A percentile compares a stretch with the other conserved stretches of the same genome.
phyloP scores from a whole-genome alignment of 169 alveolate species.

The Plasmodium knowlesi region DNA sequence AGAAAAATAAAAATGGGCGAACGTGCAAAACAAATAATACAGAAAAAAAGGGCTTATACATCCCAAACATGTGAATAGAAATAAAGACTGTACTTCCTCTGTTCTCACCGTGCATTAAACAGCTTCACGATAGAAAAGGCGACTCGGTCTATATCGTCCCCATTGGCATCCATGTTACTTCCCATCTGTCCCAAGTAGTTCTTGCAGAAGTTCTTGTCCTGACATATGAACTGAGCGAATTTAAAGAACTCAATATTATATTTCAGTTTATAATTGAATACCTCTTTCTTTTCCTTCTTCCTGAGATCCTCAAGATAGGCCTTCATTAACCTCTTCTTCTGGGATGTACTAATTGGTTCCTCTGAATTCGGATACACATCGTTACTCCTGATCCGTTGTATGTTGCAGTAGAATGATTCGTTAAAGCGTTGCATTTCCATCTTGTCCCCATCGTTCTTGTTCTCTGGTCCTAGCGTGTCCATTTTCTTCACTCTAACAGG shows the following conservation, averaged over 20 bases:
- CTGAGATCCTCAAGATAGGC: slow-evolving; percentile 31
- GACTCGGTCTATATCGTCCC: slow-evolving; percentile 1
- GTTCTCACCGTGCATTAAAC: background rate
- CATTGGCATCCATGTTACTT: background rate
- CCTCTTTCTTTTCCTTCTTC: background rate
- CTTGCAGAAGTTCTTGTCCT: slow-evolving; percentile 30
- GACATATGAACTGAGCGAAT: slow-evolving; percentile 30
- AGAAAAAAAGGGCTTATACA: background rate
- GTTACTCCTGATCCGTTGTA: background rate
- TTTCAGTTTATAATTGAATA: background rate
- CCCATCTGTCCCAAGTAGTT: slow-evolving; percentile 15
- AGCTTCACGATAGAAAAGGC: slow-evolving; percentile 50
- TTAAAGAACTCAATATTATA: slow-evolving; percentile 61
- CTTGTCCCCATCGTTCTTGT: background rate
- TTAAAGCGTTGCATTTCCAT: slow-evolving; percentile 8
- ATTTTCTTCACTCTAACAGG: background rate
- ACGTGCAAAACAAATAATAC: background rate
- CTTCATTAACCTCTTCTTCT: slow-evolving; percentile 14
- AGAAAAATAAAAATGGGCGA: background rate
- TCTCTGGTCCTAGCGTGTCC: background rate
- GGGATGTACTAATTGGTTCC: slow-evolving; percentile 35
- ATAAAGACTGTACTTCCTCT: background rate
- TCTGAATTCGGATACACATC: slow-evolving; percentile 61
- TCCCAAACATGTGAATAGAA: background rate
- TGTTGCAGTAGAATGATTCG: slow-evolving; percentile 34